Conservation (phyloP, 192 early-diverging fungal species). For the Rhizophagus prolifer region DNA sequence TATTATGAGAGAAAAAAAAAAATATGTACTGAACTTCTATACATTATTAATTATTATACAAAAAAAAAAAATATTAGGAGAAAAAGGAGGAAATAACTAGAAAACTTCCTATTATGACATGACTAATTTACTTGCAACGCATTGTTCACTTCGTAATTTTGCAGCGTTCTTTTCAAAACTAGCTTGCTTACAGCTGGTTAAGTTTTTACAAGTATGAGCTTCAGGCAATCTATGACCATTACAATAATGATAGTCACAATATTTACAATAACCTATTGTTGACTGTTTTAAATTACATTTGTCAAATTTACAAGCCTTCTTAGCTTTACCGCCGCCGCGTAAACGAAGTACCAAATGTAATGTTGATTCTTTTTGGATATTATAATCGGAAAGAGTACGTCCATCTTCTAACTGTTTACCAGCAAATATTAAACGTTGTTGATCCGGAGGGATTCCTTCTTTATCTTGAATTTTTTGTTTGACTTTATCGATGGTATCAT, state of each 20-base stretch:
- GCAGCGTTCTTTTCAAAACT: constrained; percentile 58
- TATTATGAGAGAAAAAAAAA: too few species aligned
- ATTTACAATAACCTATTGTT: constrained; percentile 74
- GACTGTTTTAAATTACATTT: constrained; percentile 54
- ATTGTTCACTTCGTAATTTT: constrained; percentile 67
- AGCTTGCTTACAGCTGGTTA: constrained; percentile 60
- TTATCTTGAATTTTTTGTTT: constrained; percentile 86
- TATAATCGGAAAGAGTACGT: constrained; percentile 71
- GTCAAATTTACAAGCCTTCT: constrained; percentile 40
- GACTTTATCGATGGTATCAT: constrained; percentile 77
- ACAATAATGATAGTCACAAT: constrained; percentile 63
- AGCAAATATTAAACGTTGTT: constrained; percentile 80
- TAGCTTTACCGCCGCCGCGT: constrained; percentile 61
- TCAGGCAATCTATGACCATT: constrained; percentile 73
- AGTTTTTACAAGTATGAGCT: constrained; percentile 67
- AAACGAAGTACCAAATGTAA: constrained; percentile 77
- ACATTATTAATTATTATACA: too few species aligned
- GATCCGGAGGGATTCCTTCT: constrained; percentile 85
- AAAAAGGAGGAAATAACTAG: too few species aligned
- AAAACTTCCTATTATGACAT: constrained; percentile 10
- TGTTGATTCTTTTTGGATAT: constrained; percentile 85
- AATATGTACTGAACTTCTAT: too few species aligned
- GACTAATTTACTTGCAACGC: constrained; percentile 71
- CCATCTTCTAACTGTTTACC: constrained; percentile 84
- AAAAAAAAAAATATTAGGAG: too few species aligned